Base-by-base conservation (phyloP, 2,329 filamentous ascomycete genomes). In the Pseudogymnoascus sp. region DNA sequence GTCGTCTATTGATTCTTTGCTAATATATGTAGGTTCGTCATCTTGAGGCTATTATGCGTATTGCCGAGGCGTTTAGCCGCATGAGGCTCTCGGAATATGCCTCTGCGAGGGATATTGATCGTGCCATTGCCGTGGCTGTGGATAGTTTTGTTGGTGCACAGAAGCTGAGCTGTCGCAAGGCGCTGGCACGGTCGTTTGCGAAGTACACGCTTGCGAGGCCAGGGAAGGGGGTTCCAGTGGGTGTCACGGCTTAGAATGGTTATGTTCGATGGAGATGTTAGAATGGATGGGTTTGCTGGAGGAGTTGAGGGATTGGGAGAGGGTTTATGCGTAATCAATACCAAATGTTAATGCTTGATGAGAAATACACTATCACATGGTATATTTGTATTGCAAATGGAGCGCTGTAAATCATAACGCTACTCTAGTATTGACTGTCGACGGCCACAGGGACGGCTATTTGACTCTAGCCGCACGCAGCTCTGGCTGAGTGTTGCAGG, bases 1-100 rank as follows among this genome's bases (percentile, higher is more conserved):
- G 21, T 35, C 5, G n/a, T 34, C 3, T 15, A 3, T 58, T 3
- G 37, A 7, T 48, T 37, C 48, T 21, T 41, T 5, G 7, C 62
- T 67, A 65, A 63, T 38, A 57, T 59, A 19, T 9, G 19, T 65
- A 96, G 91, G 90, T 96, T 65, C 92, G 94, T 78, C 94, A 99
- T 76, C 79, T 99, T 33, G 94, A 99, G 80, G 92, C 92, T 63
- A 96, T 97, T 70, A 95, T 99, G 77, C 90, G 94, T 70, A 95
- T 95, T 70, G 86, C 86, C 61, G 94, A 99, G 73, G 77, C 92
- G 0, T 99, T 99, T 76, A 95, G 89, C 74, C 92, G 95, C 70
- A 99, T 99, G 94, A 88, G 94, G 12, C 79, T 99, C n/a, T 94
- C 89, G 0, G 94, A 99, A 66, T 97, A 96, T 77, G 96, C 92